Base-by-base conservation (phyloP, 2,329 filamentous ascomycete species). In the Fusarium temperatum region DNA sequence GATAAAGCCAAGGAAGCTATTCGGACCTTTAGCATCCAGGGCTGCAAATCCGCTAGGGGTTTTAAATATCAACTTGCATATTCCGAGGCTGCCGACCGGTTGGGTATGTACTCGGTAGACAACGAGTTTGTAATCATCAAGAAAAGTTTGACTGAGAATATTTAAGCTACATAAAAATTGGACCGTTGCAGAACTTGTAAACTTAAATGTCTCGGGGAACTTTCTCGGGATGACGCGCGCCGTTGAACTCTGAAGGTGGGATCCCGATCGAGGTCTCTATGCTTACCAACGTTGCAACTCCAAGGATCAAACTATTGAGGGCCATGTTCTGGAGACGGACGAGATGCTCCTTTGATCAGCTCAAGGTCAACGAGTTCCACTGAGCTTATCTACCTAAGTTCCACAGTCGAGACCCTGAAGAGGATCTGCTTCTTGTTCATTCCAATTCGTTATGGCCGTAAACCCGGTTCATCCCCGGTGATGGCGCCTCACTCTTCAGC, bases 21-120 rank as follows among this genome's bases (percentile, higher is more conserved):
- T 70, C 59, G 66, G 67, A 70, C 67, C 66, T 70, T 70, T 70
- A n/a, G 5, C 26, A 69, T 45, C 59, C 22, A 61, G 32, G 35
- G 36, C 55, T 13, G 18, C 28, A 11, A 41, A 45, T 41, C 28
- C n/a, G 8, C 28, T 11, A 50, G 4, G 24, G 11, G 22, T 6
- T 24, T 13, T 36, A 51, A 50, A 24, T 30, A 24, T 24, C 1
- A 35, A 41, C 15, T 41, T 41, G 35, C 26, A 41, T 28, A 55
- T 28, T 30, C 35, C 20, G 35, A 55, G 35, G 24, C 51, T 24
- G 8, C 56, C 57, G 65, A 59, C 64, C 50, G 28, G 41, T 32
- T 24, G 17, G 28, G 26, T n/a, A 35, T 8, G 32, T 8, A n/a
- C 22, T 60, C 36, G 28, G 36, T 38, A 24, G 30, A 38, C 28